Base-by-base conservation (phyloP, 768 basidiomycete species). In the Russula ochroleuca region DNA sequence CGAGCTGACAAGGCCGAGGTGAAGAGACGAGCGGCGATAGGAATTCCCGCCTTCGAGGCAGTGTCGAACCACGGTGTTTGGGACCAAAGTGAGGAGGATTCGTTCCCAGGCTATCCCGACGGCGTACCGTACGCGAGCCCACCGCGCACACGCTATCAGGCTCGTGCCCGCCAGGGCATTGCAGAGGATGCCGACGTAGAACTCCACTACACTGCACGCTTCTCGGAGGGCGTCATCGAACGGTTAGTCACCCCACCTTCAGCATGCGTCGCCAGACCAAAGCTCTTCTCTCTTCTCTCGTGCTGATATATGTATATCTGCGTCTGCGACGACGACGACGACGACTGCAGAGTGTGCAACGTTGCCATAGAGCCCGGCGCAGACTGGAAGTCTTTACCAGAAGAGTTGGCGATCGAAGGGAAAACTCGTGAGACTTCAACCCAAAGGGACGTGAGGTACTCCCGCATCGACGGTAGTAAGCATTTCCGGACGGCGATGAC, bases 401-500 rank as follows among this genome's bases (percentile, higher is more conserved):
- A 19, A 7, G 15, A 41, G 33, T 53, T 64, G 4, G 8, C 28
- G 38, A 9, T 59, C 37, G 21, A 54, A 35, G 35, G 11, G 17
- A 15, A n/a, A 28, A 2, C 28, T 28, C 28, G 28, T 28, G 28
- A 28, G 3, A n/a, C 35, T 5, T 2, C 28, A 15, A 15, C 6
- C 19, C 28, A 11, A 21, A 53, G 28, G 31, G 63, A 64, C 38
- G 51, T 53, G 3, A 76, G 80, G 28, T 89, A 80, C 70, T 84
- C 82, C 13, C 79, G 89, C 45, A 71, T 90, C 45, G 80, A 83
- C 65, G 78, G 73, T 0, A 62, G 81, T 15, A 75, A 75, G 0
- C 75, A 80, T 31, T 91, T 91, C 70, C 79, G 78, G 40, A 90
- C 88, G 38, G 84, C 85, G 0, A 73, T 87, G 75, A 90, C 90